A percentile compares a stretch with the other conserved stretches of the same genome.
Conservation (phyloP, 2,329 filamentous ascomycete species). For the Fusarium incarnatum region DNA sequence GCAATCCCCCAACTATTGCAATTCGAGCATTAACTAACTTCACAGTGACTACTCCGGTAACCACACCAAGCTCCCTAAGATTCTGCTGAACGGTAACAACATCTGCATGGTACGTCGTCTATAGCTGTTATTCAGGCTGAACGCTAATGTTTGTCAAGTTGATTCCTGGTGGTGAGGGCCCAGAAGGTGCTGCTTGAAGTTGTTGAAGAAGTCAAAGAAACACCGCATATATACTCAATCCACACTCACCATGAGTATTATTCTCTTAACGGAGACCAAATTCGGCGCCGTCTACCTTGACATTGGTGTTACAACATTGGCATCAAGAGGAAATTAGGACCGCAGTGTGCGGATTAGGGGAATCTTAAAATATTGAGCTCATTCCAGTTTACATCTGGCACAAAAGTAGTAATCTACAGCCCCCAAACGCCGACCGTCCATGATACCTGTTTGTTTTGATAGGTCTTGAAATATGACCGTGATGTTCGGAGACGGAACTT, state of each 20-base stretch:
- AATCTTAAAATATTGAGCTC: slow-evolving; percentile 35
- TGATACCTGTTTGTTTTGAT: slow-evolving; percentile 33
- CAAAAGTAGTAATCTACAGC: slow-evolving; percentile 41
- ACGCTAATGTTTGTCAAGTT: slow-evolving; percentile 62
- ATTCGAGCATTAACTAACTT: slow-evolving; percentile 37
- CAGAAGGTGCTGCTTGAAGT: slow-evolving; percentile 53
- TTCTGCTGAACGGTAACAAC: slow-evolving; percentile 96
- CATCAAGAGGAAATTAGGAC: slow-evolving; percentile 19
- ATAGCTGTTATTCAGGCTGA: neutral
- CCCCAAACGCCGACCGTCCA: slow-evolving; percentile 46
- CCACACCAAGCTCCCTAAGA: slow-evolving; percentile 91
- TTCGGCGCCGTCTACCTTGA: neutral
- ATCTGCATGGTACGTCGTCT: slow-evolving; percentile 90
- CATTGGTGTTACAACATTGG: slow-evolving; percentile 9
- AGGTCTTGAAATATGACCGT: slow-evolving; percentile 14
- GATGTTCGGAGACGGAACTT: slow-evolving; percentile 17
- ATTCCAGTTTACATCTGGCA: slow-evolving; percentile 28
- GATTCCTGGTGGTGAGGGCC: slow-evolving; percentile 82
- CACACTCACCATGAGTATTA: slow-evolving; percentile 1
- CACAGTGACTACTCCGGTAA: slow-evolving; percentile 90
- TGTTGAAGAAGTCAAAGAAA: slow-evolving; percentile 9
- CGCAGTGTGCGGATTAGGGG: slow-evolving; percentile 17
- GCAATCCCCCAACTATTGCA: neutral
- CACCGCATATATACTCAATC: slow-evolving; percentile 7
- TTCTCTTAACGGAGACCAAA: neutral